Conservation (phyloP, 2,329 filamentous ascomycete genomes). For the Endoconidiophora laricicola region DNA sequence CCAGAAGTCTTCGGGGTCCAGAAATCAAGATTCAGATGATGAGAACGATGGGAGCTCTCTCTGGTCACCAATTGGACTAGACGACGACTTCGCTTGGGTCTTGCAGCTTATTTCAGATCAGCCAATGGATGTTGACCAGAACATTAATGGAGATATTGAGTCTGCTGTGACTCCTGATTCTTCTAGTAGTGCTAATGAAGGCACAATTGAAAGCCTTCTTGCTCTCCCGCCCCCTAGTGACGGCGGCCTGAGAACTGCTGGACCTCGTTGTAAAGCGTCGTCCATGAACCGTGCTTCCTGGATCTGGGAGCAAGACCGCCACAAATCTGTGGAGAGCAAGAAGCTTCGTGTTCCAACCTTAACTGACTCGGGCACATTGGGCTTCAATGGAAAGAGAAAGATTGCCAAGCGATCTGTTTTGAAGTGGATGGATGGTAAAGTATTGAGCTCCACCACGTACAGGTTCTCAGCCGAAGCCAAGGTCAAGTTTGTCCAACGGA, state of each 20-base stretch:
- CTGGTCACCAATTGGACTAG: background rate
- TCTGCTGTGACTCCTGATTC: background rate
- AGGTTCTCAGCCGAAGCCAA: background rate
- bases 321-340: background rate
- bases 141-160: background rate
- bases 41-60: too few species aligned
- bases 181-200: background rate
- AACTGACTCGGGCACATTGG: background rate
- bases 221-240: background rate
- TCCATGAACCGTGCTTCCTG: background rate
- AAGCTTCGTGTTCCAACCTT: constrained; percentile 4
- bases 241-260: constrained; percentile 1
- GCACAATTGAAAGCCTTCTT: background rate
- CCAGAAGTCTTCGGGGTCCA: too few species aligned
- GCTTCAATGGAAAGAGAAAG: background rate
- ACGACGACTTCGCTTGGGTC: constrained; percentile 4
- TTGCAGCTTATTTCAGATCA: background rate
- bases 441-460: background rate
- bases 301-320: background rate
- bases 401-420: background rate
- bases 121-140: background rate
- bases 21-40: too few species aligned
- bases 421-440: constrained; percentile 4
- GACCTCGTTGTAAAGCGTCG: constrained; percentile 2
- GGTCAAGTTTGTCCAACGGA: background rate